A percentile compares a stretch with the other conserved stretches of the same genome.
These are phyloP conservation scores for Alternaria sp. DNA, from an alignment of 2,329 filamentous ascomycete species.

Conservation along the genomic window DNA sequence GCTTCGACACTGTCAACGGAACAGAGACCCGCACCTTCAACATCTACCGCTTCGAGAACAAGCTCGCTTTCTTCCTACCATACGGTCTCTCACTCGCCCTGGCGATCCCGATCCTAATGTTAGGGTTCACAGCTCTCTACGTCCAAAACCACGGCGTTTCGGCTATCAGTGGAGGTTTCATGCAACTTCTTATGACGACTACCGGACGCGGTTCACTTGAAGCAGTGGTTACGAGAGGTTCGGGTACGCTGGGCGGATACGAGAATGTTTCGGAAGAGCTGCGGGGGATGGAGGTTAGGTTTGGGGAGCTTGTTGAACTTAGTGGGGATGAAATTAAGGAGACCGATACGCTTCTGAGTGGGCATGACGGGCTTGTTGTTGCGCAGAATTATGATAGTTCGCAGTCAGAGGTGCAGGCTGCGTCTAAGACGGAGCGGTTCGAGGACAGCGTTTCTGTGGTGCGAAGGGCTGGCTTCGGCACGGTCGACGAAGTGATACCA, in stretches of 20 bases:
- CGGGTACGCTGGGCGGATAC: background rate
- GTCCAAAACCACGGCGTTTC: background rate
- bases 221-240: background rate
- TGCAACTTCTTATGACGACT: background rate
- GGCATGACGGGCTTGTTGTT: background rate
- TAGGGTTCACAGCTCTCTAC: background rate
- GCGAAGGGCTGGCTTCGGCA: background rate
- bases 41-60: background rate
- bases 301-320: background rate
- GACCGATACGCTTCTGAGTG: background rate
- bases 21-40: background rate
- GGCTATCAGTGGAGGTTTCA: background rate
- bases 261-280: background rate
- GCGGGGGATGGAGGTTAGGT: background rate
- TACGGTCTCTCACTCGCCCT: background rate
- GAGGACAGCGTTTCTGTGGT: background rate
- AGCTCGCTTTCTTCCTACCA: background rate
- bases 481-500: background rate
- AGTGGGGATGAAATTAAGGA: background rate
- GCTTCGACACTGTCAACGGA: background rate
- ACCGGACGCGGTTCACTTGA: background rate
- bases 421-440: background rate
- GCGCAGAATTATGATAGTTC: background rate
- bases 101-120: rapidly evolving
- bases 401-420: background rate